Evolutionary conservation across 129 eudicot species (phyloP).

Genomic region (Saposhnikovia divaricata): DNA sequence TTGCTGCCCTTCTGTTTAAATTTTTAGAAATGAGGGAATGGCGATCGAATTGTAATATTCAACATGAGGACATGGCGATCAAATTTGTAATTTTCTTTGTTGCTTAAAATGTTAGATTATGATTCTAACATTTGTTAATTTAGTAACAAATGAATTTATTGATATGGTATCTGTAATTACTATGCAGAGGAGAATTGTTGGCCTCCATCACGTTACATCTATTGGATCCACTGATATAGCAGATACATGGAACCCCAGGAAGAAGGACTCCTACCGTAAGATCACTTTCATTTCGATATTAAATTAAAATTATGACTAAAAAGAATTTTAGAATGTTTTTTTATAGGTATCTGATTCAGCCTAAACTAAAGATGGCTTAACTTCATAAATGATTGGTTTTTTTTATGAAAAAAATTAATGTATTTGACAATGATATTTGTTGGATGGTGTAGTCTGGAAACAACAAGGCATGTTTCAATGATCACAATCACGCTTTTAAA

Average conservation of each 20-base stretch:
- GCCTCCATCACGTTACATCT: slow-evolving; percentile 88
- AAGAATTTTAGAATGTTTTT: too few species aligned
- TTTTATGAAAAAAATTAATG: not conserved
- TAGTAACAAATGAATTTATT: not conserved
- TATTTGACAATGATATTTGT: slow-evolving; percentile 9
- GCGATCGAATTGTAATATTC: not conserved
- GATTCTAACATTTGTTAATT: not conserved
- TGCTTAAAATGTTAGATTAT: not conserved
- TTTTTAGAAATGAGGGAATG: not conserved
- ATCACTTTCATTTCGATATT: not conserved
- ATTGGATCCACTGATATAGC: slow-evolving; percentile 86
- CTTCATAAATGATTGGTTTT: not conserved
- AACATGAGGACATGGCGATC: not conserved
- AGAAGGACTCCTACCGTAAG: slow-evolving; percentile 98
- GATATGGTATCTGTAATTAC: not conserved
- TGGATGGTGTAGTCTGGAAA: slow-evolving; percentile 50
- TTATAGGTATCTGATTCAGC: not conserved
- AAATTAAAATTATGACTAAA: not conserved
- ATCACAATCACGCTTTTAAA: slow-evolving; percentile 75
- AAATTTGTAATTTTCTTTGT: too few species aligned
- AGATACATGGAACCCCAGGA: slow-evolving; percentile 97
- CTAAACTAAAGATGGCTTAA: not conserved
- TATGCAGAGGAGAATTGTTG: slow-evolving; percentile 85
- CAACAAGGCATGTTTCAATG: slow-evolving; percentile 92
- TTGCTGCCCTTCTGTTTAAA: not conserved